These are phyloP conservation scores for Croton laevigatus DNA, from an alignment of 441 rosid genomes.

Conservation along the genomic window DNA sequence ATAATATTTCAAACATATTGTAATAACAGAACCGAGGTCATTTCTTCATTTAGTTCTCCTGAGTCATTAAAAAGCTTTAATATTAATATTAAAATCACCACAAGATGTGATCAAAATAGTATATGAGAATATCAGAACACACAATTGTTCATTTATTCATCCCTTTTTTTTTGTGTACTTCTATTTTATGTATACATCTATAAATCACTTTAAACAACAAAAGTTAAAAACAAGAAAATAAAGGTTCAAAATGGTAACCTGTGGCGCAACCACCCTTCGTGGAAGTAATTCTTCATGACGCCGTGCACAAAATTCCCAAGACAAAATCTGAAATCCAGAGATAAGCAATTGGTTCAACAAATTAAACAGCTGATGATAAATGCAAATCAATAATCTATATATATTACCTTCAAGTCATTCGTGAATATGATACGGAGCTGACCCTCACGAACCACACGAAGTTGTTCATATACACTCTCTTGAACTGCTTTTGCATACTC, in stretches of 20 bases:
- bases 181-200: neutral
- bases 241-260: conserved; percentile 44
- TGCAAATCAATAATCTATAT: conserved; percentile 18
- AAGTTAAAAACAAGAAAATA: conserved; percentile 6
- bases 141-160: neutral
- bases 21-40: neutral
- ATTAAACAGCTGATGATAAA: conserved; percentile 1
- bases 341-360: conserved; percentile 13
- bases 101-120: neutral
- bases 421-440: conserved; percentile 90
- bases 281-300: conserved; percentile 97
- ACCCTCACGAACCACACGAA: conserved; percentile 98
- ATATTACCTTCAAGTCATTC: conserved; percentile 77
- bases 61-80: neutral
- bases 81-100: neutral
- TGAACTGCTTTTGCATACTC: conserved; percentile 94
- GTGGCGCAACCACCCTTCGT: conserved; percentile 95
- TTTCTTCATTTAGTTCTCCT: neutral
- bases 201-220: neutral
- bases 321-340: conserved; percentile 58
- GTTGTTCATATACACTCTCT: conserved; percentile 95
- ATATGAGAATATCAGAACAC: too few relatives aligned
- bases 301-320: conserved; percentile 98
- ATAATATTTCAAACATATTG: neutral
- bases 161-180: neutral